A percentile compares a stretch with the other conserved stretches of the same genome.
Conservation (phyloP, 2,329 filamentous ascomycete genomes). For the Aspergillus sp. region DNA sequence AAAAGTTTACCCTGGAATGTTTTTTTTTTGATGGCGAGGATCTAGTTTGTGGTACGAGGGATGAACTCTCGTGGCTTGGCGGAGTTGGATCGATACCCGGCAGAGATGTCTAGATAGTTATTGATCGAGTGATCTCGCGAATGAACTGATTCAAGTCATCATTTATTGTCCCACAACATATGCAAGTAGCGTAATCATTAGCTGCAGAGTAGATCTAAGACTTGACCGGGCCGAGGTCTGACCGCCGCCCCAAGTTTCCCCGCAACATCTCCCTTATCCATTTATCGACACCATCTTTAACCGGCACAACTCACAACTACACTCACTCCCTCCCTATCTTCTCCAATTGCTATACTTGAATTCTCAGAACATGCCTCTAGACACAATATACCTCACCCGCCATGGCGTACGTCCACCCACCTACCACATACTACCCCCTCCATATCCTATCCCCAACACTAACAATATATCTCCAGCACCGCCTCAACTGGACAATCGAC, state of each 20-base stretch:
- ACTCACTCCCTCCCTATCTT: not conserved
- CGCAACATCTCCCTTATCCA: conserved; percentile 16
- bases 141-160: conserved; percentile 10
- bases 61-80: conserved; percentile 21
- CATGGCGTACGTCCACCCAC: conserved; percentile 65
- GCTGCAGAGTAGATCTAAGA: not conserved
- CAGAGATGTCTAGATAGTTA: conserved; percentile 31
- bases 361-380: conserved; percentile 58
- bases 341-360: not conserved
- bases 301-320: not conserved
- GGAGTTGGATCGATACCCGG: conserved; percentile 26
- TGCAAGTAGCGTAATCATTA: not conserved
- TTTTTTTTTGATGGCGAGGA: conserved; percentile 22
- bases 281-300: not conserved
- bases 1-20: conserved; percentile 30
- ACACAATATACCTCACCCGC: conserved; percentile 72
- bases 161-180: not conserved
- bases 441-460: not conserved
- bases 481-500: conserved; percentile 86
- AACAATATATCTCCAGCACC: conserved; percentile 80
- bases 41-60: not conserved
- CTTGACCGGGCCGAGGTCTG: conserved; percentile 12
- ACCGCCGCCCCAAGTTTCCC: conserved; percentile 15
- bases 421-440: not conserved
- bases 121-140: conserved; percentile 21